Base-by-base conservation (phyloP, 257 asterid species). In the Thymus mandschuricus region DNA sequence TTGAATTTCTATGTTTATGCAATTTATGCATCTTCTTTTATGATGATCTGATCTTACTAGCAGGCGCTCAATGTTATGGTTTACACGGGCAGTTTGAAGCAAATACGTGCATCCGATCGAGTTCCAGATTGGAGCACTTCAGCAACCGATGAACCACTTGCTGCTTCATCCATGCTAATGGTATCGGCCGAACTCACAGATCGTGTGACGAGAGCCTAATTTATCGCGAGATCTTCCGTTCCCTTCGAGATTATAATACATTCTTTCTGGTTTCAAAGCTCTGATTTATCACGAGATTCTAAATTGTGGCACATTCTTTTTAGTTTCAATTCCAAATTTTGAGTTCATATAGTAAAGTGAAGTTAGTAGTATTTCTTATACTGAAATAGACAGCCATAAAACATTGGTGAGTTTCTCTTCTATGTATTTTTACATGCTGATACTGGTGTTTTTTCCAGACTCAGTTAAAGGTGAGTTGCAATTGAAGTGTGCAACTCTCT, bases 1-100 rank as follows among this genome's bases (percentile, higher is more conserved):
- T 49, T 44, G 38, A 49, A 50, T 41, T 43, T 71, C 7, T 15
- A 55, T 29, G 33, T 59, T 21, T 21, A 21, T 21, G 21, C 21
- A 21, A 21, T 21, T 21, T 21, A 21, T 21, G 21, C 21, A 21
- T 21, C 21, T 21, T 21, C 4, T 44, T n/a, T 45, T 57, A 64
- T 78, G 62, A 72, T 67, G 73, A 56, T 64, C 55, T 46, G 4
- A 46, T 71, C 63, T 34, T 50, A 49, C 10, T 43, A 40, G 38
- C 64, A 68, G 76, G 76, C 58, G 6, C 58, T 35, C 65, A 54
- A 52, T 68, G 21, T 60, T 45, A 43, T 11, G 41, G 66, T 28
- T 69, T 64, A 48, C 15, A 35, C 41, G 10, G 67, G 64, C 54
- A 35, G 8, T 61, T 11, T 49, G 65, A 8, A 43, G 51, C 70